phyloP scores from a whole-genome alignment of 176 grass and related monocot species.

The Oryza punctata region DNA sequence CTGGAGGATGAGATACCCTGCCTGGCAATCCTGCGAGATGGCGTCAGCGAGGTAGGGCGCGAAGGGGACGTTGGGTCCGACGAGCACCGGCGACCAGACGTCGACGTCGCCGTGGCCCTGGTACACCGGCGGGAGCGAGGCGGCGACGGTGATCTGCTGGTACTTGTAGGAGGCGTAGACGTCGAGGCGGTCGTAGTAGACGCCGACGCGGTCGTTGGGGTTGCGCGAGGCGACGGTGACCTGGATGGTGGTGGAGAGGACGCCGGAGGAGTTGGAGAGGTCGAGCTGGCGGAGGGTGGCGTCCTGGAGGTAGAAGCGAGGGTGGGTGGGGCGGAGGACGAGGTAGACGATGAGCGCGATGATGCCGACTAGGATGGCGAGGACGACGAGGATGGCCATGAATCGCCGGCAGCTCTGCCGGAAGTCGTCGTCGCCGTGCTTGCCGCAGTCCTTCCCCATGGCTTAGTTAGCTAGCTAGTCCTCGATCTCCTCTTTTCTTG shows the following conservation, averaged over 20 bases:
- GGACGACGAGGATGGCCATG: background rate
- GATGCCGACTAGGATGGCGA: constrained; percentile 42
- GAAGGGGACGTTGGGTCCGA: constrained; percentile 58
- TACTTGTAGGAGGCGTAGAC: constrained; percentile 70
- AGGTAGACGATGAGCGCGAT: constrained; percentile 63
- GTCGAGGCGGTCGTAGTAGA: constrained; percentile 88
- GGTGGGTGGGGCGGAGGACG: constrained; percentile 60
- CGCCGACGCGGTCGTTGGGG: constrained; percentile 68
- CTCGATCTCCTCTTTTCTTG: background rate
- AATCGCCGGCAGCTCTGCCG: constrained; percentile 25
- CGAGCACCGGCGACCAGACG: constrained; percentile 64
- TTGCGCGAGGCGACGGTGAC: constrained; percentile 64
- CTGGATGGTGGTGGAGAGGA: constrained; percentile 61
- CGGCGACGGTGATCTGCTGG: constrained; percentile 73
- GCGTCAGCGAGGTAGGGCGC: constrained; percentile 49
- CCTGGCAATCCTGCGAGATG: constrained; percentile 46
- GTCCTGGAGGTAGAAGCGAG: constrained; percentile 73
- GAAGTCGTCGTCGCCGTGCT: constrained; percentile 54
- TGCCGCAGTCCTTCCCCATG: constrained; percentile 69
- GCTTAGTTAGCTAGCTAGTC: no score
- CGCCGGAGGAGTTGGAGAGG: constrained; percentile 45
- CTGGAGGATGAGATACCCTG: constrained; percentile 60
- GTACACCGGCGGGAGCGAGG: constrained; percentile 57
- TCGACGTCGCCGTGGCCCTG: constrained; percentile 74
- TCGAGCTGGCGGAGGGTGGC: constrained; percentile 58